phyloP scores from a whole-genome alignment of 148 eudicot species.

The Cornus suecica region DNA sequence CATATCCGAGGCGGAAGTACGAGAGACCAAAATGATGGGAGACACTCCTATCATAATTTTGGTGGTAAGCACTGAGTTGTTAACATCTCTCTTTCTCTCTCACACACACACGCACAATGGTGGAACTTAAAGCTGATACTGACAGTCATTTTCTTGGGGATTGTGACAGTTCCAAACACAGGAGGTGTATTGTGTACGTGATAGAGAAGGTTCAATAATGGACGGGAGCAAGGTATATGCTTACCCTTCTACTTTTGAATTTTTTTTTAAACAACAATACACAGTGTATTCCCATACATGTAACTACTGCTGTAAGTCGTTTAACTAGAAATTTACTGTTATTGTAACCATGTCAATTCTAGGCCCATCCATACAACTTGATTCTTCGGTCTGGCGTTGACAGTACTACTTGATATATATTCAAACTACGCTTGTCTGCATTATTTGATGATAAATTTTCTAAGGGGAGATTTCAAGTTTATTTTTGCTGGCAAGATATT shows the following conservation, averaged over 20 bases:
- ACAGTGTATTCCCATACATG: background rate
- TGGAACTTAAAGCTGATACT: constrained; percentile 1
- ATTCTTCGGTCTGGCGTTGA: too few relatives aligned
- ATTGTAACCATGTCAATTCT: too few relatives aligned
- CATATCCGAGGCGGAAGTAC: constrained; percentile 72
- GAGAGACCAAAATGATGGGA: constrained; percentile 97
- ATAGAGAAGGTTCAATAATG: constrained; percentile 60
- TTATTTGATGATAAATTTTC: background rate
- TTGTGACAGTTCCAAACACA: constrained; percentile 83
- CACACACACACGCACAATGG: background rate
- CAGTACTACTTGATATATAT: background rate
- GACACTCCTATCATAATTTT: constrained; percentile 76
- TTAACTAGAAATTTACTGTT: too few relatives aligned
- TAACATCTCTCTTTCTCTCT: background rate
- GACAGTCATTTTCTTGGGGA: constrained; percentile 11
- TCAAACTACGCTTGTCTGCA: background rate
- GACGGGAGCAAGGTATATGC: constrained; percentile 80
- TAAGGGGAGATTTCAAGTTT: too few relatives aligned
- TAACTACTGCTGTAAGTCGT: background rate
- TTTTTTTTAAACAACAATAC: background rate
- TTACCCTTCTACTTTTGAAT: background rate
- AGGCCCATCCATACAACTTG: too few relatives aligned
- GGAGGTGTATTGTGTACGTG: constrained; percentile 83
- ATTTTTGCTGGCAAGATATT: too few relatives aligned
- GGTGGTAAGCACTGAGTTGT: constrained; percentile 35